Conservation (phyloP, 352 stramenopile species). For the Globisporangium camurandrum region DNA sequence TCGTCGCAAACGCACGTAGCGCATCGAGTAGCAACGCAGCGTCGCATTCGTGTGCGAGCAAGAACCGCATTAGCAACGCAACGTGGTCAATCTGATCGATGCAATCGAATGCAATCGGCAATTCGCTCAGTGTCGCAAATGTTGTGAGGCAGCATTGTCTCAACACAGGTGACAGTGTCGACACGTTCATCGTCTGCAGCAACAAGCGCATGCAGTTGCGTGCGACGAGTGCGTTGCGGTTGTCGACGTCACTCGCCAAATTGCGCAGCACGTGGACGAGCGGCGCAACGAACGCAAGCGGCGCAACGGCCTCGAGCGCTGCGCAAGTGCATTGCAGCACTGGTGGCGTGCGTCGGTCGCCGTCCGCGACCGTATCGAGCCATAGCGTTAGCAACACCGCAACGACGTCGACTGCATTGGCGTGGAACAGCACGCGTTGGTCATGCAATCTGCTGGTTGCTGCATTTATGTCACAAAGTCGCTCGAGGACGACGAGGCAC, state of each 20-base stretch:
- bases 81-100: conserved; percentile 41
- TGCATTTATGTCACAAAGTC: conserved; percentile 13
- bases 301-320: background rate
- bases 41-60: conserved; percentile 30
- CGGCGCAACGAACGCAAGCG: conserved; percentile 11
- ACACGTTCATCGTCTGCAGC: conserved; percentile 20
- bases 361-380: conserved; percentile 11
- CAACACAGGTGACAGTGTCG: conserved; percentile 16
- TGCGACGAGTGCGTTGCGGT: conserved; percentile 17
- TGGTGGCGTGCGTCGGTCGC: background rate
- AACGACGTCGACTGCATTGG: conserved; percentile 32
- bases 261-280: conserved; percentile 8
- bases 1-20: conserved; percentile 40
- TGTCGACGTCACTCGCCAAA: conserved; percentile 11
- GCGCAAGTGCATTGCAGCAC: background rate
- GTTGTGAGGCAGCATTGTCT: conserved; percentile 16
- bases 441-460: conserved; percentile 18
- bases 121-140: conserved; percentile 19
- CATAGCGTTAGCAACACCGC: conserved; percentile 25
- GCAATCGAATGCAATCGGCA: conserved; percentile 14
- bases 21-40: conserved; percentile 25
- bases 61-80: conserved; percentile 41
- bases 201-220: conserved; percentile 2
- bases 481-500: conserved; percentile 32
- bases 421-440: conserved; percentile 32